Evolutionary conservation across 805 yeast species (phyloP).

Genomic region (Teunomyces funiuensis): DNA sequence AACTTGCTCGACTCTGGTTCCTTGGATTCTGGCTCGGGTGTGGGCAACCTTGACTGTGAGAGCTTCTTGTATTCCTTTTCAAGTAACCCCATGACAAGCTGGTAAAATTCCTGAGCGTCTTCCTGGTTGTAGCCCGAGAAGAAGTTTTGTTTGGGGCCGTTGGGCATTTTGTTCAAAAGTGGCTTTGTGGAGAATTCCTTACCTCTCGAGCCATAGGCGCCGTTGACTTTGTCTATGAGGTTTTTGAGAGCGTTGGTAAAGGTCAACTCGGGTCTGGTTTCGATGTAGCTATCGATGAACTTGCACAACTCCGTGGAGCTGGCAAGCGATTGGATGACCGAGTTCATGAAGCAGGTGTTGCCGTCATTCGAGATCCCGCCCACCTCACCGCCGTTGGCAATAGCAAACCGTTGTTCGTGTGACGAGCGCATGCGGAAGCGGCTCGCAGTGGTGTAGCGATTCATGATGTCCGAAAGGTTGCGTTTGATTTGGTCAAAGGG

Average conservation of each 20-base stretch:
- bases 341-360: slow-evolving; percentile 92
- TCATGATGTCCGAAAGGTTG: slow-evolving; percentile 7
- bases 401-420: slow-evolving; percentile 39
- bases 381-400: slow-evolving; percentile 64
- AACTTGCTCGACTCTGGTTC: slow-evolving; percentile 13
- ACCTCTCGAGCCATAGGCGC: slow-evolving; percentile 48
- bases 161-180: slow-evolving; percentile 65
- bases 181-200: slow-evolving; percentile 63
- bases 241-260: slow-evolving; percentile 57
- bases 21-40: background rate
- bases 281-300: slow-evolving; percentile 42
- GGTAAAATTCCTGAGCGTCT: slow-evolving; percentile 96
- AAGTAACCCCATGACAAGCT: slow-evolving; percentile 64
- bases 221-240: slow-evolving; percentile 59
- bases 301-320: slow-evolving; percentile 61
- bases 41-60: background rate
- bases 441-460: slow-evolving; percentile 1
- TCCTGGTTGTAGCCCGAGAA: slow-evolving; percentile 88
- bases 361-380: slow-evolving; percentile 92
- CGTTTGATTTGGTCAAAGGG: slow-evolving; percentile 1
- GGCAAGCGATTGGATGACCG: slow-evolving; percentile 81
- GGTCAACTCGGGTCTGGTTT: slow-evolving; percentile 26
- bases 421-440: slow-evolving; percentile 12
- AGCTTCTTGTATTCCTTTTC: slow-evolving; percentile 54
- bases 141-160: slow-evolving; percentile 75